Conservation (phyloP, 169 alveolate species). For the Plasmodium cynomolgi region DNA sequence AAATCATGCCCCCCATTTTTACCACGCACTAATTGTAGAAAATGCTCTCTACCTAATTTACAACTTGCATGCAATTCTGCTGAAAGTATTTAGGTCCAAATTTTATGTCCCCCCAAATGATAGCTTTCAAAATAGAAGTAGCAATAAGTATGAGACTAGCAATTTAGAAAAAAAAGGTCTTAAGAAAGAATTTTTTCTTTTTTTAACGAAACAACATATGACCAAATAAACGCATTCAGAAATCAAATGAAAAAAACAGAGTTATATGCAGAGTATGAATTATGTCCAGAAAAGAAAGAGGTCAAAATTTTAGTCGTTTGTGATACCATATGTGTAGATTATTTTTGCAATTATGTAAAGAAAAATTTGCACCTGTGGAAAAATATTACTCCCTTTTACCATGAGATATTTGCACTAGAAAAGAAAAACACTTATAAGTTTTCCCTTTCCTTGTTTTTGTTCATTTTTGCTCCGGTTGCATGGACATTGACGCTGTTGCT, state of each 20-base stretch:
- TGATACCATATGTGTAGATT: slow-evolving; percentile 74
- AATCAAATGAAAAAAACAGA: slow-evolving; percentile 34
- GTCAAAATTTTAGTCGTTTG: slow-evolving; percentile 61
- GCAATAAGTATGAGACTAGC: background rate
- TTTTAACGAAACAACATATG: slow-evolving; percentile 73
- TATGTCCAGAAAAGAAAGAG: slow-evolving; percentile 47
- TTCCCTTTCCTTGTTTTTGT: slow-evolving; percentile 47
- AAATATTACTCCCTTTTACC: slow-evolving; percentile 53
- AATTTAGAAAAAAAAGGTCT: background rate
- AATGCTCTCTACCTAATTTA: slow-evolving; percentile 66
- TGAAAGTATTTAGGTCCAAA: slow-evolving; percentile 40
- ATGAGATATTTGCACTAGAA: slow-evolving; percentile 59
- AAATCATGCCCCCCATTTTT: slow-evolving; percentile 54
- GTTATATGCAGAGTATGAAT: slow-evolving; percentile 42
- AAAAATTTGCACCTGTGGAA: slow-evolving; percentile 28
- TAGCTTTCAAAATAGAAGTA: background rate
- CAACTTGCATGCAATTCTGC: slow-evolving; percentile 55
- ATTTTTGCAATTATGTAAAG: slow-evolving; percentile 41
- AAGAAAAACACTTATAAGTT: slow-evolving; percentile 61
- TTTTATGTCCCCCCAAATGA: slow-evolving; percentile 15
- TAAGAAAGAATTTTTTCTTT: slow-evolving; percentile 22
- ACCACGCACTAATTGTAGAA: slow-evolving; percentile 55
- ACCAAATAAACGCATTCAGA: slow-evolving; percentile 48
- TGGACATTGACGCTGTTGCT: slow-evolving; percentile 55
- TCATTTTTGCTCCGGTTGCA: slow-evolving; percentile 61